Evolutionary conservation across 1,139 yeast species (phyloP).

Genomic region (Saccharomyces pastorianus): DNA sequence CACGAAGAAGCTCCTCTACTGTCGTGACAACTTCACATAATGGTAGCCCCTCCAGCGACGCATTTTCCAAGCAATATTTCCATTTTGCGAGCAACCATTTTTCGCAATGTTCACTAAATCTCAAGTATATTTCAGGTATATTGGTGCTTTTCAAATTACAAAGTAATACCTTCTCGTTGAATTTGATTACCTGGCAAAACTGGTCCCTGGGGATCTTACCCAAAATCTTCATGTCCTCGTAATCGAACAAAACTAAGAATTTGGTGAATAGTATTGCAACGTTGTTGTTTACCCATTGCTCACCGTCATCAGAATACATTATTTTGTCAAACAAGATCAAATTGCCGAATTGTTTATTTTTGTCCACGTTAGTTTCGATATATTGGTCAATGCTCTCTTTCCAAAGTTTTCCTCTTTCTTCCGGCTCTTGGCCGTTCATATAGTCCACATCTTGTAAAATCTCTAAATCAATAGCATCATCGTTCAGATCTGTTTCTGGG

Average conservation of each 20-base stretch:
- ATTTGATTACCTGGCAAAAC: slow-evolving; percentile 10
- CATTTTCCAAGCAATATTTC: slow-evolving; percentile 19
- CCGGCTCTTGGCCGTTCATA: neutral
- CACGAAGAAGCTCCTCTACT: neutral
- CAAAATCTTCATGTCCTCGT: slow-evolving; percentile 10
- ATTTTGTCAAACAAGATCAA: slow-evolving; percentile 13
- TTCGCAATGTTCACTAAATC: slow-evolving; percentile 7
- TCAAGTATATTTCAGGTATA: slow-evolving; percentile 27
- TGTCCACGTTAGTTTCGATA: slow-evolving; percentile 3
- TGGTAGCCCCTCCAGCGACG: slow-evolving; percentile 26
- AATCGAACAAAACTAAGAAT: slow-evolving; percentile 17
- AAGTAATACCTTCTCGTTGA: slow-evolving; percentile 13
- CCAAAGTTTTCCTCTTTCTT: neutral
- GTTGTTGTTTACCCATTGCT: slow-evolving; percentile 18
- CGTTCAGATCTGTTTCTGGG: neutral
- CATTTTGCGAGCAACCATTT: slow-evolving; percentile 16
- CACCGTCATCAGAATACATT: slow-evolving; percentile 23
- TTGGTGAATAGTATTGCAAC: slow-evolving; percentile 14
- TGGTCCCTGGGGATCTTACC: slow-evolving; percentile 23
- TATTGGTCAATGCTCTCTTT: neutral
- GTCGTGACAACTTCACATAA: slow-evolving; percentile 34
- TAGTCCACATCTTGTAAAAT: neutral
- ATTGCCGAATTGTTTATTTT: slow-evolving; percentile 6
- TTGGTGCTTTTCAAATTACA: slow-evolving; percentile 25
- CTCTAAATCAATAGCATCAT: neutral